Evolutionary conservation across 2,329 filamentous ascomycete genomes (phyloP).

Genomic region (Fusarium ambrosium): DNA sequence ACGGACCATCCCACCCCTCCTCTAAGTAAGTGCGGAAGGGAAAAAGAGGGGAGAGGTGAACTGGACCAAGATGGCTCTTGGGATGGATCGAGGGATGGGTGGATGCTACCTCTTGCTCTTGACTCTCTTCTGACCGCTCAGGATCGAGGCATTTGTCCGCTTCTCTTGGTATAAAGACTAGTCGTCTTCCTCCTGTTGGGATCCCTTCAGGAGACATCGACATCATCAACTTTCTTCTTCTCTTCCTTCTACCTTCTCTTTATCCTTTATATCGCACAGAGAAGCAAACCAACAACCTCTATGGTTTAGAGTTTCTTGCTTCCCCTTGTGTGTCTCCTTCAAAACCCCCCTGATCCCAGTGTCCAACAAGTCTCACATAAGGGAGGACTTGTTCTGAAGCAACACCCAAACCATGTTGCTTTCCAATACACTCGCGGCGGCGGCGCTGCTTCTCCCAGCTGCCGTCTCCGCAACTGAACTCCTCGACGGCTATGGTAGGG

Average conservation of each 20-base stretch:
- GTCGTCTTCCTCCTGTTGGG: conserved; percentile 6
- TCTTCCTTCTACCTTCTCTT: neutral
- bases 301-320: neutral
- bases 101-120: neutral
- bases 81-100: conserved; percentile 2
- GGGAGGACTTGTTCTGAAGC: conserved; percentile 25
- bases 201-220: neutral
- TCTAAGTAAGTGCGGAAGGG: conserved; percentile 2
- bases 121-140: neutral
- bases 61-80: neutral
- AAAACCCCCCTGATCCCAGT: neutral
- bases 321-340: neutral
- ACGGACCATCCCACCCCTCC: neutral
- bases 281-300: neutral
- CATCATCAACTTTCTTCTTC: neutral
- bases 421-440: neutral
- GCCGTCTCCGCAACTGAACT: conserved; percentile 15
- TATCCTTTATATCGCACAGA: neutral
- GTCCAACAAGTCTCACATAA: neutral
- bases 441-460: neutral
- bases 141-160: conserved; percentile 8
- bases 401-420: conserved; percentile 22
- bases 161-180: conserved; percentile 7
- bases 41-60: neutral
- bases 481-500: conserved; percentile 38